Conservation (phyloP, 495 filamentous ascomycete genomes). For the Parathielavia appendiculata region DNA sequence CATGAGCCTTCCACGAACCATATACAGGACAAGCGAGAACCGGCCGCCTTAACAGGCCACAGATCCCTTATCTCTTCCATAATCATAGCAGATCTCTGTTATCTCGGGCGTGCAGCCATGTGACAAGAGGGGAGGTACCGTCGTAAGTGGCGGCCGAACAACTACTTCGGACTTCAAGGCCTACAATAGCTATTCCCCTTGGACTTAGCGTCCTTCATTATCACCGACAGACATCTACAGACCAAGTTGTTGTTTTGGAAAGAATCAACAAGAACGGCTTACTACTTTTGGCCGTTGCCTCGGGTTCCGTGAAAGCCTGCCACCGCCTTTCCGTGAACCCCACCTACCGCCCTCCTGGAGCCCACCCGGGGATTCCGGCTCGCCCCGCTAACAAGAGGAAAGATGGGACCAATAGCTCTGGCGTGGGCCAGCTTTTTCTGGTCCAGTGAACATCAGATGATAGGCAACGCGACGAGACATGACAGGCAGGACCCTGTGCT, state of each 20-base stretch:
- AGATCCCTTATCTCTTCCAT: no score
- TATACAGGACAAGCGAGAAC: no score
- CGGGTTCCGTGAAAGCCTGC: neutral
- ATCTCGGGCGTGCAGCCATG: no score
- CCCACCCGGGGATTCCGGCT: conserved; percentile 8
- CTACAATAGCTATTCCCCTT: neutral
- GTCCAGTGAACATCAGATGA: neutral
- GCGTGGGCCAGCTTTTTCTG: no score
- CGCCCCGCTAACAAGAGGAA: no score
- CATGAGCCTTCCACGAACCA: no score
- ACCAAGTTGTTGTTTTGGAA: neutral
- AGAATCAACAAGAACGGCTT: neutral
- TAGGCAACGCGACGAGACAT: neutral
- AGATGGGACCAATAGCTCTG: no score
- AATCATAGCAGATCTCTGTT: no score
- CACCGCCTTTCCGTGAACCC: neutral
- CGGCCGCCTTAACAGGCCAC: no score
- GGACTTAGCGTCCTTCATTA: neutral
- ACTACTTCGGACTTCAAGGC: neutral
- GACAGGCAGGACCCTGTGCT: no score
- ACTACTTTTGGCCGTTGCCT: neutral
- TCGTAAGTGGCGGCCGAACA: neutral
- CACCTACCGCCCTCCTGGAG: conserved; percentile 4
- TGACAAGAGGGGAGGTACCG: neutral
- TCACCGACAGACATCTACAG: neutral